Conservation (phyloP, 495 filamentous ascomycete genomes). For the Trichoderma reesei region DNA sequence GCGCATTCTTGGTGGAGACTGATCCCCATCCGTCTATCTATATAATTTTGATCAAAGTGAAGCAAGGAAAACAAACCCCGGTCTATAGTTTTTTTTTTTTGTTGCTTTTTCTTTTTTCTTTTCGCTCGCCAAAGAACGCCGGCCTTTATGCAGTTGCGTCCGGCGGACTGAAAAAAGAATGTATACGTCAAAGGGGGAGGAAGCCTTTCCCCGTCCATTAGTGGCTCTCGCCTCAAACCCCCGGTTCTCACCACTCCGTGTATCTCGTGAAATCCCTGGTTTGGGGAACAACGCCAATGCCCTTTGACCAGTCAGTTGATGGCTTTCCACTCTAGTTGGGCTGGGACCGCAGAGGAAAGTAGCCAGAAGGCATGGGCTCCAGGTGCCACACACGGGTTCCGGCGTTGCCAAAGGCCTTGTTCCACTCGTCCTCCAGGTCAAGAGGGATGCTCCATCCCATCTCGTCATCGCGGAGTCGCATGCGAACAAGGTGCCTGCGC, state of each 20-base stretch:
- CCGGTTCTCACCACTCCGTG: neutral
- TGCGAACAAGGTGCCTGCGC: slow-evolving; percentile 42
- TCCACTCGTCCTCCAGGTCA: slow-evolving; percentile 34
- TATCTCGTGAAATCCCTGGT: neutral
- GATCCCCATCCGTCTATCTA: neutral
- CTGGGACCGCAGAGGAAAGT: slow-evolving; percentile 37
- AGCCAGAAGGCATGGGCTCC: slow-evolving; percentile 41
- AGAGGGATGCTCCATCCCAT: slow-evolving; percentile 37
- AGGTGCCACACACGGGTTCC: slow-evolving; percentile 35
- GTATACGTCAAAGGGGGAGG: neutral
- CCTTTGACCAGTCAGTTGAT: neutral
- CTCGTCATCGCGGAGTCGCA: slow-evolving; percentile 37
- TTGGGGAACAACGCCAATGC: neutral
- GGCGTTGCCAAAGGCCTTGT: slow-evolving; percentile 31
- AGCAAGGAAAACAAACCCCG: neutral
- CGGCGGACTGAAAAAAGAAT: neutral
- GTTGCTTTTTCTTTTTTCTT: neutral
- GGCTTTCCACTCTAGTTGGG: slow-evolving; percentile 29
- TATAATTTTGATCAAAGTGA: neutral
- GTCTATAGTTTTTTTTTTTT: neutral
- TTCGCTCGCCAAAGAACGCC: neutral
- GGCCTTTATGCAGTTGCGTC: neutral
- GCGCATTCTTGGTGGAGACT: neutral
- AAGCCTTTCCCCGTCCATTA: neutral
- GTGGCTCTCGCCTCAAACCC: neutral